Percentiles rank a stretch among this genome's conserved stretches.
These are phyloP conservation scores for Posidonia australis DNA, from an alignment of 106 monocot species.

Conservation along the genomic window DNA sequence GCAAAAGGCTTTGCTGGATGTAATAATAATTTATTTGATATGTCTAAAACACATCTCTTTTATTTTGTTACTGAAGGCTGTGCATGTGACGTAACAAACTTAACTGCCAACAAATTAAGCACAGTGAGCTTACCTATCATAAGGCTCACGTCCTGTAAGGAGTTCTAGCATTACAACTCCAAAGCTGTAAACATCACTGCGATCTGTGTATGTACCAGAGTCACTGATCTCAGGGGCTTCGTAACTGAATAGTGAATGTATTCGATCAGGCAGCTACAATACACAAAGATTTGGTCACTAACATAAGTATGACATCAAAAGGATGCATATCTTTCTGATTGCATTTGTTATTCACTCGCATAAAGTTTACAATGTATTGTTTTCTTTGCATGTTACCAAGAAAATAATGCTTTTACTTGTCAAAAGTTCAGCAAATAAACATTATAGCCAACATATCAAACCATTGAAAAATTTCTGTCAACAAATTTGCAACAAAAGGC, in stretches of 20 bases:
- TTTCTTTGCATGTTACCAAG: too few species aligned
- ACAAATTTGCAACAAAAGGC: too few species aligned
- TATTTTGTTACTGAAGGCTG: neutral
- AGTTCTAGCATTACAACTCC: constrained; percentile 98
- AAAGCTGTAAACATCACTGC: constrained; percentile 97
- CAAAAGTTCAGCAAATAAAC: too few species aligned
- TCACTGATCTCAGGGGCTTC: constrained; percentile 87
- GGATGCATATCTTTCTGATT: too few species aligned
- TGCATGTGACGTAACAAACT: neutral
- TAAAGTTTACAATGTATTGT: too few species aligned
- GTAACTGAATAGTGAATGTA: constrained; percentile 61
- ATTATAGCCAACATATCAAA: too few species aligned
- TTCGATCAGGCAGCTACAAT: constrained; percentile 63
- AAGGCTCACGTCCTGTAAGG: constrained; percentile 83
- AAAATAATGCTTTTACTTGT: too few species aligned
- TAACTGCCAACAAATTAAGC: neutral
- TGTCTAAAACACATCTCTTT: neutral
- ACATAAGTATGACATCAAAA: neutral
- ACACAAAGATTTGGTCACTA: neutral
- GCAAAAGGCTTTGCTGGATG: neutral
- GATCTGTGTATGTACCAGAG: constrained; percentile 49
- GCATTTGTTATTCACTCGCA: too few species aligned
- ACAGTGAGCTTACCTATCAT: constrained; percentile 57
- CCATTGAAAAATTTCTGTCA: too few species aligned
- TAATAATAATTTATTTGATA: neutral